phyloP scores from a whole-genome alignment of 2,329 filamentous ascomycete genomes.

The Huntiella decipiens region DNA sequence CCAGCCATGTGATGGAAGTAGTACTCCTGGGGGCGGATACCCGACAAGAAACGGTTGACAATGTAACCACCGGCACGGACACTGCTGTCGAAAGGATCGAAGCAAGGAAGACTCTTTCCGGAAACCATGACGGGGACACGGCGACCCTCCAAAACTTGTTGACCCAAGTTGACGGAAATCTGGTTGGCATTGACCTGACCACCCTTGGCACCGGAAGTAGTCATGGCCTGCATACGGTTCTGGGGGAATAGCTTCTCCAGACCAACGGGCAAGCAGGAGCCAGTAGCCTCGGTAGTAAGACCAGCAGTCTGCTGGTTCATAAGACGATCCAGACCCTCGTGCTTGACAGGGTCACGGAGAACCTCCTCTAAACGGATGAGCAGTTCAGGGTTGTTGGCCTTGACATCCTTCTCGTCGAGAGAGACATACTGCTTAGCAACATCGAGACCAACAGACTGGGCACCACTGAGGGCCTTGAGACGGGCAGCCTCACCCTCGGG shows the following conservation, averaged over 20 bases:
- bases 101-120: conserved; percentile 88
- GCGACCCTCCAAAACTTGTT: conserved; percentile 87
- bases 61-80: conserved; percentile 86
- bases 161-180: conserved; percentile 92
- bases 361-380: conserved; percentile 65
- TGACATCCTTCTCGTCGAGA: conserved; percentile 43
- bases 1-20: conserved; percentile 99
- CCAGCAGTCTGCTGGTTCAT: conserved; percentile 52
- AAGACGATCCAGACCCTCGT: conserved; percentile 72
- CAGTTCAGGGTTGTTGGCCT: conserved; percentile 27
- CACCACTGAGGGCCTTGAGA: conserved; percentile 46
- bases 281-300: conserved; percentile 63
- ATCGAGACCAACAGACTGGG: conserved; percentile 51
- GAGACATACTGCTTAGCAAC: conserved; percentile 82
- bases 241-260: conserved; percentile 83
- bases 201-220: conserved; percentile 87
- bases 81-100: conserved; percentile 77
- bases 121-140: conserved; percentile 95
- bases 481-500: conserved; percentile 55
- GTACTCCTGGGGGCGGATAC: conserved; percentile 91
- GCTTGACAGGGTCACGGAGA: conserved; percentile 75
- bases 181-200: conserved; percentile 84
- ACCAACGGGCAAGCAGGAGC: conserved; percentile 58
- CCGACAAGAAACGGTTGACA: conserved; percentile 90
- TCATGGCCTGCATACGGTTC: conserved; percentile 99